A percentile compares a stretch with the other conserved stretches of the same genome.
Evolutionary conservation across 2,329 filamentous ascomycete species (phyloP).

Genomic region (Plenodomus biglobosus): DNA sequence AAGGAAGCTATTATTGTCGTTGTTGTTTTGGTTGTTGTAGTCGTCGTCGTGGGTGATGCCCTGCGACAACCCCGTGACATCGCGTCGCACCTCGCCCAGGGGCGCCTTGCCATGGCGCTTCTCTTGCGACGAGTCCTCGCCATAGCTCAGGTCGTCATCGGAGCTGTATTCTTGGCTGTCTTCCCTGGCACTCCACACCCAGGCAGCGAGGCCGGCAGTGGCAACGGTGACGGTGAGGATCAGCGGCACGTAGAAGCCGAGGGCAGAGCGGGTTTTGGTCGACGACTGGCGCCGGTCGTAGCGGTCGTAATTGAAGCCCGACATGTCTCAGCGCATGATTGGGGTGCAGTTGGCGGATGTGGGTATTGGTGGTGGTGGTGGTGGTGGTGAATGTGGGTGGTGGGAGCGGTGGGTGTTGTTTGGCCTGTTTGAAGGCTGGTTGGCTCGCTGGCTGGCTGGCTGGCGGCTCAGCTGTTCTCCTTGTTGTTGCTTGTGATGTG

Average conservation of each 20-base stretch:
- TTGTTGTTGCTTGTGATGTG: not conserved
- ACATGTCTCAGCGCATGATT: slow-evolving; percentile 32
- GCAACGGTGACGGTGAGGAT: slow-evolving; percentile 84
- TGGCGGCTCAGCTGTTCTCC: not conserved
- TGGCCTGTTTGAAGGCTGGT: slow-evolving; percentile 1
- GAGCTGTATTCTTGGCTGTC: slow-evolving; percentile 71
- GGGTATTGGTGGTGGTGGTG: slow-evolving; percentile 12
- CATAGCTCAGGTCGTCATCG: slow-evolving; percentile 48
- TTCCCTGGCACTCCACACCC: slow-evolving; percentile 89
- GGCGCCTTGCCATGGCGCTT: slow-evolving; percentile 26
- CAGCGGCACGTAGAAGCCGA: slow-evolving; percentile 87
- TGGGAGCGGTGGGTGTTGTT: slow-evolving; percentile 1
- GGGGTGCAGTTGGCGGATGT: slow-evolving; percentile 2
- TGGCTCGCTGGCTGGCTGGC: too few relatives aligned
- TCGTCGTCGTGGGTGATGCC: slow-evolving; percentile 27
- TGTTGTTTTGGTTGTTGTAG: too few relatives aligned
- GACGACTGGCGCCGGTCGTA: slow-evolving; percentile 54
- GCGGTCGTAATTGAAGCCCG: slow-evolving; percentile 58
- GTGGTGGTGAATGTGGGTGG: slow-evolving; percentile 18
- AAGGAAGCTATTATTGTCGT: slow-evolving; percentile 63
- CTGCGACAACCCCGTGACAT: slow-evolving; percentile 23
- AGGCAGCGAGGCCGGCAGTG: slow-evolving; percentile 81
- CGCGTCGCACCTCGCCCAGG: slow-evolving; percentile 10
- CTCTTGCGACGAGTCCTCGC: slow-evolving; percentile 41
- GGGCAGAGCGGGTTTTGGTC: slow-evolving; percentile 56